Conservation (phyloP, 768 basidiomycete species). For the Auriscalpium orientale region DNA sequence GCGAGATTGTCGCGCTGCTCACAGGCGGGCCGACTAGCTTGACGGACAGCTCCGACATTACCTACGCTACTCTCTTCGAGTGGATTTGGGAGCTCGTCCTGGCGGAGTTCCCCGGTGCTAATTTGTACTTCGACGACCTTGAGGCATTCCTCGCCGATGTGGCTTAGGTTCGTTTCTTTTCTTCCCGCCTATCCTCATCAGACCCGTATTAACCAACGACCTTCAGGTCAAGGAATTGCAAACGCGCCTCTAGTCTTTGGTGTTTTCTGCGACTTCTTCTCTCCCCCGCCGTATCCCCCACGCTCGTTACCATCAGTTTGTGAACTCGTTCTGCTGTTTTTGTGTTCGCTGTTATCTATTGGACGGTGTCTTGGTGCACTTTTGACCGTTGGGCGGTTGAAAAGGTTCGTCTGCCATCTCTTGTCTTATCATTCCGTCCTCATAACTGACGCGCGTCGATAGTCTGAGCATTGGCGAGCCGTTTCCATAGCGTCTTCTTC, state of each 20-base stretch:
- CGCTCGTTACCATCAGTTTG: not conserved
- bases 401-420: not conserved
- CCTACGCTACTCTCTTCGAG: slow-evolving; percentile 18
- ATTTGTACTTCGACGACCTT: not conserved
- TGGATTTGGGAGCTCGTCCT: slow-evolving; percentile 16
- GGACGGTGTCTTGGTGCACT: not conserved
- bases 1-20: slow-evolving; percentile 15
- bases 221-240: no score
- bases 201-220: no score
- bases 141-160: not conserved
- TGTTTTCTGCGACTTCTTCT: not conserved
- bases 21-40: slow-evolving; percentile 16
- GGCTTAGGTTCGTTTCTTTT: not conserved
- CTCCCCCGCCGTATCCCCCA: not conserved
- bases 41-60: slow-evolving; percentile 20
- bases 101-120: not conserved
- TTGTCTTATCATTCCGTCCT: not conserved
- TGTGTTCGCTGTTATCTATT: not conserved
- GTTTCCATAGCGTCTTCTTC: not conserved
- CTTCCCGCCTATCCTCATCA: not conserved
- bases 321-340: not conserved
- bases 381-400: not conserved
- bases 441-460: not conserved
- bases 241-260: no score
- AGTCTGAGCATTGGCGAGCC: not conserved